Evolutionary conservation across 768 basidiomycete species (phyloP).

Genomic region (Hericium erinaceus): DNA sequence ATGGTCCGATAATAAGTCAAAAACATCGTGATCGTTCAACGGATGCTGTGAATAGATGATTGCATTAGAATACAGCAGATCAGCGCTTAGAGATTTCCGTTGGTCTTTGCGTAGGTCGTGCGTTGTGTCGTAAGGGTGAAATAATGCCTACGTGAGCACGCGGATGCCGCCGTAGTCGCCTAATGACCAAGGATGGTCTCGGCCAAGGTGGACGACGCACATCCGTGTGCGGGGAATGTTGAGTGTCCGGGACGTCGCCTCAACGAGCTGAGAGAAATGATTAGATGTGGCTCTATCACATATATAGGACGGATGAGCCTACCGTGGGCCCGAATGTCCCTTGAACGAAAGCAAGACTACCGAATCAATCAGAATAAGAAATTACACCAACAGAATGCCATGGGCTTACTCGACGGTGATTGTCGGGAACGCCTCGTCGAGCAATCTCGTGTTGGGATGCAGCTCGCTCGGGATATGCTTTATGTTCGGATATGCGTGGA

Average conservation of each 20-base stretch:
- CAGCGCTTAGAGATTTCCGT: no score
- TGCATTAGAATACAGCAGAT: no score
- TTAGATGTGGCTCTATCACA: neutral
- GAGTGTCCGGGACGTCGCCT: slow-evolving; percentile 7
- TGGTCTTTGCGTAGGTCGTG: no score
- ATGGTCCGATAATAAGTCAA: no score
- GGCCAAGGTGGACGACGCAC: slow-evolving; percentile 10
- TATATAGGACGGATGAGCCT: neutral
- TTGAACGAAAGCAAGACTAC: slow-evolving; percentile 8
- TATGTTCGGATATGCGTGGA: slow-evolving; percentile 11
- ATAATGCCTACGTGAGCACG: slow-evolving; percentile 7
- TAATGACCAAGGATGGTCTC: slow-evolving; percentile 10
- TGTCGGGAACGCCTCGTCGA: slow-evolving; percentile 14
- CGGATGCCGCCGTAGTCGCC: slow-evolving; percentile 9
- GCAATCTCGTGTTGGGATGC: slow-evolving; percentile 13
- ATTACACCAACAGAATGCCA: neutral
- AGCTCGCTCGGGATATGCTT: slow-evolving; percentile 12
- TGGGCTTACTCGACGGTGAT: slow-evolving; percentile 11
- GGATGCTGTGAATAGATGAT: no score
- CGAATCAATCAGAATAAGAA: neutral
- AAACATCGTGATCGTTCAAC: no score
- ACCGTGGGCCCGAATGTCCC: slow-evolving; percentile 8
- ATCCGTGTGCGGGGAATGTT: slow-evolving; percentile 10
- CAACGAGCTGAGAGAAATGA: slow-evolving; percentile 5
- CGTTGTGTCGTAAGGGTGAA: no score